phyloP scores from a whole-genome alignment of 208 protist genomes.

The Leishmania major region DNA sequence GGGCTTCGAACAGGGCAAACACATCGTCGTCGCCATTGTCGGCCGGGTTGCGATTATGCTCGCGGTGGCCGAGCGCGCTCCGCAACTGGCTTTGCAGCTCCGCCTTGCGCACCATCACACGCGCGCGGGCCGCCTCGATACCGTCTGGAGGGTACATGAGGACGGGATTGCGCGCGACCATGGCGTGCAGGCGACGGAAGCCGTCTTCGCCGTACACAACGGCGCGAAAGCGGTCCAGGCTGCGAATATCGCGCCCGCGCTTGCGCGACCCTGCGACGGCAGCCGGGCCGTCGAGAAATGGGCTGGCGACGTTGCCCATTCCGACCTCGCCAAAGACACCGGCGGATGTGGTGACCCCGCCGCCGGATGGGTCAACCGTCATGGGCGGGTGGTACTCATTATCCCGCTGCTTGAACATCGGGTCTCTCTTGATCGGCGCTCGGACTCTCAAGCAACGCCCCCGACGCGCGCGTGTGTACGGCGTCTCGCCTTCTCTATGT shows the following conservation, averaged over 20 bases:
- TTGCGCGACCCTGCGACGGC: slow-evolving; percentile 57
- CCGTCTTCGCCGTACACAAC: slow-evolving; percentile 79
- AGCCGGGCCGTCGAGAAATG: not conserved
- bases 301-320: not conserved
- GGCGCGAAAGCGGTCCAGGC: slow-evolving; percentile 65
- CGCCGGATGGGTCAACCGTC: slow-evolving; percentile 45
- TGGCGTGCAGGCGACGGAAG: slow-evolving; percentile 74
- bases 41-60: not conserved
- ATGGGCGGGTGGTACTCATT: slow-evolving; percentile 37
- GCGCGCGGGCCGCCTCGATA: slow-evolving; percentile 51
- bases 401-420: slow-evolving; percentile 74
- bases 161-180: slow-evolving; percentile 65
- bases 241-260: slow-evolving; percentile 70
- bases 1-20: slow-evolving; percentile 41
- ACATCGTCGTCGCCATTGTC: slow-evolving; percentile 11
- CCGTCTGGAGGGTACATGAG: slow-evolving; percentile 88
- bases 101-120: slow-evolving; percentile 14
- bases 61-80: not conserved
- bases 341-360: slow-evolving; percentile 2
- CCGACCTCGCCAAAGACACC: not conserved
- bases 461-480: not conserved
- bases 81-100: slow-evolving; percentile 12
- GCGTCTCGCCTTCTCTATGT: not conserved
- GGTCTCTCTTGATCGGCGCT: not conserved
- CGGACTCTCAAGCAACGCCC: no score